Percentiles rank a stretch among this genome's conserved stretches.
Evolutionary conservation across 345 rosid genomes (phyloP).

Genomic region (Eucalyptus pumila): DNA sequence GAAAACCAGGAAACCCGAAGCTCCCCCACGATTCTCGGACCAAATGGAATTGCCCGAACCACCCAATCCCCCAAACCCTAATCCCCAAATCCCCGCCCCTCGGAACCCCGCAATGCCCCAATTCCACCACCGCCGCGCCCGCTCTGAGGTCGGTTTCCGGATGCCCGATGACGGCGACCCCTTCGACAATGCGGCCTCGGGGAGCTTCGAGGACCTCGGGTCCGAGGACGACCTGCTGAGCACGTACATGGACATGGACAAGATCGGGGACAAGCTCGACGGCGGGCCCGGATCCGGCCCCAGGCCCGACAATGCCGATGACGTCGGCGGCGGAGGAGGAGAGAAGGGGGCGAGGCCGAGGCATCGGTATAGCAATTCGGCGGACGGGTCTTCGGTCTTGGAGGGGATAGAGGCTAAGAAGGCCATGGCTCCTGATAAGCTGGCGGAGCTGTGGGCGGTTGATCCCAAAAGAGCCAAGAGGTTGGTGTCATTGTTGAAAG

Average conservation of each 20-base stretch:
- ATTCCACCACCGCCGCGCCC: constrained; percentile 67
- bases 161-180: constrained; percentile 63
- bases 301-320: constrained; percentile 20
- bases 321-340: not conserved
- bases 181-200: constrained; percentile 12
- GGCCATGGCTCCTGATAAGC: constrained; percentile 93
- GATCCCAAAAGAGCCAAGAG: constrained; percentile 94
- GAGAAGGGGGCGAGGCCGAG: constrained; percentile 18
- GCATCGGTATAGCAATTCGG: constrained; percentile 76
- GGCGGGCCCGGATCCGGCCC: not conserved
- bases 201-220: constrained; percentile 40
- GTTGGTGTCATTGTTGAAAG: constrained; percentile 8
- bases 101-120: constrained; percentile 1
- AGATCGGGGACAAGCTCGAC: constrained; percentile 33
- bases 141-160: constrained; percentile 71
- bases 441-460: constrained; percentile 71
- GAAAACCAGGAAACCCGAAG: not conserved
- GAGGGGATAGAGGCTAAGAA: constrained; percentile 83
- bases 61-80: not conserved
- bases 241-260: constrained; percentile 79
- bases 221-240: constrained; percentile 74
- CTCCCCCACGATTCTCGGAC: not conserved
- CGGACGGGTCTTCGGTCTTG: constrained; percentile 48
- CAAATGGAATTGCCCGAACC: not conserved
- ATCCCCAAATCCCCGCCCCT: not conserved